Evolutionary conservation across 2,329 filamentous ascomycete species (phyloP), one percentile per base, ranked within the genome.

Genomic region (Ophiostoma australiae): DNA sequence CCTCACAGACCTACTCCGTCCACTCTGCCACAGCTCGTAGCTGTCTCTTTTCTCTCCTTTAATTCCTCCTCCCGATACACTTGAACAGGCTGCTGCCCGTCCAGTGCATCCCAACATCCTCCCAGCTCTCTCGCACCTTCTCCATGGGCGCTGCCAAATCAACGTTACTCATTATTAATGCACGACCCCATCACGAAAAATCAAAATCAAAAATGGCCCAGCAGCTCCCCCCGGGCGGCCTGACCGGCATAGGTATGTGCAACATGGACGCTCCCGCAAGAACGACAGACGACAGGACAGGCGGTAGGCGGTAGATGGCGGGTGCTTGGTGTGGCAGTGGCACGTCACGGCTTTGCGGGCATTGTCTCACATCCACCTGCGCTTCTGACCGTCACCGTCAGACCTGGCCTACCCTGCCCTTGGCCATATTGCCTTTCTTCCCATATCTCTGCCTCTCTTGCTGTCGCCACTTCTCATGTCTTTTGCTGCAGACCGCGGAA

Each of bases 231-330:
- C 72, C 77, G 61, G 79, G 78, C 70, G 77, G 76, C 69, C 77
- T 80, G 66, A 80, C 79, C 39, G 84, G 84, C 48, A 76, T 80
- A 74, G 82, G 84, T 83, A 73, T 77, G 83, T 71, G 44, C 31
- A 10, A 33, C 58, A 77, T 33, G 27, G 48, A n/a, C n/a, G 11
- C 65, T 31, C 33, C 33, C 35, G 8, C 63, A 33, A 63, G 58
- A 33, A 33, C 35, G 13, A 66, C 35, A 39, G 11, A n/a, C 55
- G 5, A 33, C 55, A 61, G 55, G 10, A 33, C 55, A 61, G 55
- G 10, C 61, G 61, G 20, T 31, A 33, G 27, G 23, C 33, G 27
- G 8, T 31, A 35, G 33, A 33, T 13, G 63, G 6, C 35, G 31
- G 63, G 17, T 44, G 37, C 58, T 63, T 63, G 13, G 58, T 20